Evolutionary conservation across 768 basidiomycete genomes (phyloP).

Genomic region (Suillus decipiens): DNA sequence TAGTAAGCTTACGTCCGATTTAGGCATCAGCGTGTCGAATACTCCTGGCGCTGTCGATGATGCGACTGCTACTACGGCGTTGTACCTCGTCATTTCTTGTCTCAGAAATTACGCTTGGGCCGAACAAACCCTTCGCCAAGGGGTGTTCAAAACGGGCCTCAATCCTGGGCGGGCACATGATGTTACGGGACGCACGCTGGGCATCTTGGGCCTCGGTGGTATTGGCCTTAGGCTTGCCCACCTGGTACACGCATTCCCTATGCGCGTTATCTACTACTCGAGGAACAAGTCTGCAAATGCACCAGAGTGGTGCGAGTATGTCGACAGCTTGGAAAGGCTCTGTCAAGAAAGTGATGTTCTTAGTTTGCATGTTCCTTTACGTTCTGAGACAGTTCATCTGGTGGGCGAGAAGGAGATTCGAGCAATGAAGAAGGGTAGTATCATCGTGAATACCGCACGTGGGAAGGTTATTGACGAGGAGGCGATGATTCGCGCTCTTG

Average conservation of each 20-base stretch:
- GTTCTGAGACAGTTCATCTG: constrained; percentile 68
- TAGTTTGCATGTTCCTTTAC: constrained; percentile 83
- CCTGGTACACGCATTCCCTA: constrained; percentile 78
- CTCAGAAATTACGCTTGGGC: constrained; percentile 70
- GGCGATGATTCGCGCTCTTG: constrained; percentile 81
- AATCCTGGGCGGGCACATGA: constrained; percentile 56
- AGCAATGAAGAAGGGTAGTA: constrained; percentile 71
- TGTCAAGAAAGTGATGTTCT: constrained; percentile 76
- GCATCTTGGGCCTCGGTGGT: constrained; percentile 75
- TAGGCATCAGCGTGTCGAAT: constrained; percentile 73
- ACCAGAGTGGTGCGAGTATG: constrained; percentile 79
- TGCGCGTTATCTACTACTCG: constrained; percentile 86
- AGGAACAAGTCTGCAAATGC: constrained; percentile 57
- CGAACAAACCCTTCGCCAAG: constrained; percentile 52
- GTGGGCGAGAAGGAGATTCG: constrained; percentile 78
- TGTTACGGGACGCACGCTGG: constrained; percentile 66
- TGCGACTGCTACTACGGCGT: constrained; percentile 85
- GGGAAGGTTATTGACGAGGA: constrained; percentile 89
- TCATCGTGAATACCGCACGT: constrained; percentile 88
- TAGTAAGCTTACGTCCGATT: not conserved
- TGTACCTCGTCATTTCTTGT: constrained; percentile 80
- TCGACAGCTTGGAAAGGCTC: constrained; percentile 62
- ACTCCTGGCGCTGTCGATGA: constrained; percentile 91
- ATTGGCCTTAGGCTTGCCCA: constrained; percentile 73
- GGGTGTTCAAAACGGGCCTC: constrained; percentile 62